These are phyloP conservation scores for Fusarium nisikadoi DNA, from an alignment of 2,329 filamentous ascomycete genomes.

Conservation along the genomic window DNA sequence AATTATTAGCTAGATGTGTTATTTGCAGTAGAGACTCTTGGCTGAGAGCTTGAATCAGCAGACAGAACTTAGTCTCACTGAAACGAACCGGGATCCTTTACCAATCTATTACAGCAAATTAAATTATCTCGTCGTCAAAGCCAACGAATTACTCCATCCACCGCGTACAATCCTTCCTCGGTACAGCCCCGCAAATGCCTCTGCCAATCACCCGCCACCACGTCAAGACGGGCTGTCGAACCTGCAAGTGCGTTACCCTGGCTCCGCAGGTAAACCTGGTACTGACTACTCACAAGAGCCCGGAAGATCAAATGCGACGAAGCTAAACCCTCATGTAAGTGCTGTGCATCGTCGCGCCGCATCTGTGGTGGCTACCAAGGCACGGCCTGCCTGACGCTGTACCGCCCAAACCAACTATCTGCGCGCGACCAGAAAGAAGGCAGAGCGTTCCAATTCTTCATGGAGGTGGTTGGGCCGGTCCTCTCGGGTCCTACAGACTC, in stretches of 20 bases:
- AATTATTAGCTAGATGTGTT: too few relatives aligned
- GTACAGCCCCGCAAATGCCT: neutral
- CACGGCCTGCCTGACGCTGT: neutral
- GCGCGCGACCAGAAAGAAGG: slow-evolving; percentile 11
- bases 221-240: slow-evolving; percentile 1
- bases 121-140: neutral
- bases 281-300: neutral
- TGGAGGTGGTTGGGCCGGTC: slow-evolving; percentile 9
- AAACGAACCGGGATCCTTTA: neutral
- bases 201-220: neutral
- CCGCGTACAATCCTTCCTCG: neutral
- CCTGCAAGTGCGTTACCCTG: neutral
- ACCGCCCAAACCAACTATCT: slow-evolving; percentile 8
- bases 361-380: slow-evolving; percentile 3
- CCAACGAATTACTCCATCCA: neutral
- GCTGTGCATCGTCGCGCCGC: neutral
- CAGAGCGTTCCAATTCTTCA: slow-evolving; percentile 26
- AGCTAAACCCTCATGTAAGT: neutral
- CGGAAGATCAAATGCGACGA: slow-evolving; percentile 17
- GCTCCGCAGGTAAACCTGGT: neutral
- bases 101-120: neutral
- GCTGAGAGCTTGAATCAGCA: too few relatives aligned
- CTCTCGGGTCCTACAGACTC: slow-evolving; percentile 21
- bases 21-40: too few relatives aligned
- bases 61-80: neutral